Conservation (phyloP, 441 rosid genomes). For the Metrosideros polymorpha region DNA sequence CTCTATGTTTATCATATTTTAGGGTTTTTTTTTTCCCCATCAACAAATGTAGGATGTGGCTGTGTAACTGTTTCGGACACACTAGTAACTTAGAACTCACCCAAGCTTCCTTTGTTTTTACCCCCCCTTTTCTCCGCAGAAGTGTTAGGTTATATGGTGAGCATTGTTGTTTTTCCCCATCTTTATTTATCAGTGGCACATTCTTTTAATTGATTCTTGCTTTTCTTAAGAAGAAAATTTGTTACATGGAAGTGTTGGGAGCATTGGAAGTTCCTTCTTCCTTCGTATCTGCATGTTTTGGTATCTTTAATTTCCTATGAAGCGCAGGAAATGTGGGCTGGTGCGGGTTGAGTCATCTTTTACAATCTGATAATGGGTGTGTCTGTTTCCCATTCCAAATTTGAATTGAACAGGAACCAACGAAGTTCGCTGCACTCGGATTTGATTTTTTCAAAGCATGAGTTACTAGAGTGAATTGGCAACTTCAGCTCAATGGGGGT, state of each 20-base stretch:
- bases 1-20: background rate
- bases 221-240: background rate
- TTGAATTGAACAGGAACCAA: background rate
- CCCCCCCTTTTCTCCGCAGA: background rate
- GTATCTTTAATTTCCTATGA: background rate
- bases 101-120: background rate
- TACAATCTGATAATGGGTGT: background rate
- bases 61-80: background rate
- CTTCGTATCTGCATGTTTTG: background rate
- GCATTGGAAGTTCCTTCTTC: background rate
- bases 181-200: background rate
- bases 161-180: background rate
- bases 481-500: background rate
- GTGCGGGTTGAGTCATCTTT: background rate
- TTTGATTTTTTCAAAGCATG: background rate
- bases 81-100: background rate
- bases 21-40: background rate
- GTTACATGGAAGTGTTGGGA: background rate
- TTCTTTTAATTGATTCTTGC: background rate
- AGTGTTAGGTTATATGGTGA: background rate
- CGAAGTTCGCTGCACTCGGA: background rate
- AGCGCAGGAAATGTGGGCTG: background rate
- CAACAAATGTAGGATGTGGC: background rate
- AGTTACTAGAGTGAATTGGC: background rate
- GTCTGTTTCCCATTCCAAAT: background rate